phyloP scores from a whole-genome alignment of 306 rosid species.

The Inga leiocalycina region DNA sequence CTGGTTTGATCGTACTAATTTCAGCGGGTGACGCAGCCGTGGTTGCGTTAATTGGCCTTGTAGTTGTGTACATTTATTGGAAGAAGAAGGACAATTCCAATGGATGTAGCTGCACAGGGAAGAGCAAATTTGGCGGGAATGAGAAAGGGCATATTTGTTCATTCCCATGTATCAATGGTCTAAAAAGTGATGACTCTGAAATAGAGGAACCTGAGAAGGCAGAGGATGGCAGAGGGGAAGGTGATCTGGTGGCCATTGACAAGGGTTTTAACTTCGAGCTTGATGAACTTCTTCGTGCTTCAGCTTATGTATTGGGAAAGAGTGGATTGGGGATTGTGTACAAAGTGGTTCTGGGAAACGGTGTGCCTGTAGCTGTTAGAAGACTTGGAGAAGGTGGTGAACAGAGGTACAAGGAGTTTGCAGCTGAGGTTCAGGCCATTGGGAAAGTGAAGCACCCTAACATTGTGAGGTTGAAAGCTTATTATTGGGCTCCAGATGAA shows the following conservation, averaged over 20 bases:
- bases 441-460: slow-evolving; percentile 94
- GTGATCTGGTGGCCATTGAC: slow-evolving; percentile 88
- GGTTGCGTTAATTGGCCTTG: slow-evolving; percentile 71
- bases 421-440: slow-evolving; percentile 85
- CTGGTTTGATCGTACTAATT: slow-evolving; percentile 76
- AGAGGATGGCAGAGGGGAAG: slow-evolving; percentile 56
- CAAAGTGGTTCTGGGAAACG: slow-evolving; percentile 93
- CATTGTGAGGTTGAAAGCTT: slow-evolving; percentile 79
- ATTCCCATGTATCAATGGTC: slow-evolving; percentile 59
- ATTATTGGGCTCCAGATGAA: slow-evolving; percentile 96
- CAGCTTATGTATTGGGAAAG: slow-evolving; percentile 96
- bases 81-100: slow-evolving; percentile 65
- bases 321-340: slow-evolving; percentile 97
- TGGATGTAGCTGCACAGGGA: slow-evolving; percentile 84
- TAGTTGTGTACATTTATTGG: slow-evolving; percentile 82
- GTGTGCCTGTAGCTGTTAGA: slow-evolving; percentile 96
- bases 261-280: slow-evolving; percentile 87
- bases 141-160: slow-evolving; percentile 43
- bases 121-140: slow-evolving; percentile 57
- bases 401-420: slow-evolving; percentile 91
- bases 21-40: slow-evolving; percentile 88
- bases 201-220: slow-evolving; percentile 57
- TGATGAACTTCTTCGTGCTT: slow-evolving; percentile 89
- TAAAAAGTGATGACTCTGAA: slow-evolving; percentile 73
- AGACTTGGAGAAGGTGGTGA: slow-evolving; percentile 96